Base-by-base conservation (phyloP, 2,329 filamentous ascomycete genomes). In the Capronia epimyces region DNA sequence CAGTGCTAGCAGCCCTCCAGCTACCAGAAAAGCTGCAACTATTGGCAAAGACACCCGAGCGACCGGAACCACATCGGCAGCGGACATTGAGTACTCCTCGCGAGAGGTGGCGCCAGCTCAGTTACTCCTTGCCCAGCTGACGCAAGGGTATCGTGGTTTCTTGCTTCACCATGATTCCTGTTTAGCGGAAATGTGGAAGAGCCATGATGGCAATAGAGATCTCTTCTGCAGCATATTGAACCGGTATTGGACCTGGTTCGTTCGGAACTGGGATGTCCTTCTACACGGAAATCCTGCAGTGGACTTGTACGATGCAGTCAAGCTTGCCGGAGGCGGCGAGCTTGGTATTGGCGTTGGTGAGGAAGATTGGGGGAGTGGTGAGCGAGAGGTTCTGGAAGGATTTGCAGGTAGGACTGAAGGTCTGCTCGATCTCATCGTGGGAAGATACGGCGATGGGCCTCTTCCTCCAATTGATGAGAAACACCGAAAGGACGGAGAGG, bases 311-410 rank as follows among this genome's bases (percentile, higher is more conserved):
- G 82, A 84, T 9, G 89, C 87, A 4, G 82, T 95, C 64, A 95
- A 95, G 67, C 76, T 98, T 25, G 88, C 90, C 10, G 87, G 86
- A 5, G 89, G 88, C 27, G 91, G 93, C 15, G 91, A 97, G 69
- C 79, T 97, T 21, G 93, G 93, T 13, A 81, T 96, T 40, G 93
- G 93, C 0, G 93, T 97, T 1, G 93, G 93, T 15, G 93, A 97
- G 66, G 93, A 97, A 71, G 88, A 96, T 49, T 85, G 89, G 66
- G 91, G 91, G 3, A 96, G 91, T 65, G 89, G 89, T 25, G 91
- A 97, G 71, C 78, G 91, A 62, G 91, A 94, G 62, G 91, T 97
- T 0, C 74, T 98, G 1, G 91, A 97, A 67, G 89, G 89, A n/a
- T 81, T 95, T 55, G 82, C 89, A 1, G 78, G 77, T 8, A 77